Base-by-base conservation (phyloP, 2,329 filamentous ascomycete genomes). In the Remersonia thermophila region DNA sequence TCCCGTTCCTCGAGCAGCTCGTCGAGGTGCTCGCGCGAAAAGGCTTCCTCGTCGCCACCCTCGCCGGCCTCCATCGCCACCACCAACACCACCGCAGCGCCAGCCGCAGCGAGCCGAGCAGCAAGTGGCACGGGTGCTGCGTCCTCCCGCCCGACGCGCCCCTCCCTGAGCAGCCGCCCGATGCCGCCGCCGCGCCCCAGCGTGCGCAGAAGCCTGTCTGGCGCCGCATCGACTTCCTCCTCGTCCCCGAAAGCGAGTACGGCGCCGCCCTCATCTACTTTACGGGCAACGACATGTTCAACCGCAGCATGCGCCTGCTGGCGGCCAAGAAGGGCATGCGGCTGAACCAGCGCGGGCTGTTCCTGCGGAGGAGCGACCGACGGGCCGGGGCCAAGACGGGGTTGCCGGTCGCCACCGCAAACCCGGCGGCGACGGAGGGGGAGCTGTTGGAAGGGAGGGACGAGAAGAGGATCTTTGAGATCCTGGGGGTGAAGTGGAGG, bases 281-380 rank as follows among this genome's bases (percentile, higher is more conserved):
- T 52, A 95, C 89, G 0, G 89, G 89, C 1, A 91, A 95, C 47
- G 87, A 94, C 53, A 80, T 94, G 25, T 95, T 95, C 62, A 95
- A 95, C 55, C 68, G 87, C 12, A 93, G 83, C 51, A 73, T 95
- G 55, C 65, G 89, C 44, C 59, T 56, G 12, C 56, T 95, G 44
- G 85, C 86, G 11, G 73, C 76, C 27, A 85, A 76, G 58, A 91
- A 83, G 59, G 73, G 76, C 0, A 86, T 93, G 83, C 63, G 82
- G 34, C 55, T 96, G 37, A 95, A 94, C 48, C 87, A 95, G 58
- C 66, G 71, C 20, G 89, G 86, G 0, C 55, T 96, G 37, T 94
- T 79, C 49, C 9, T 23, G 20, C 20, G 20, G 20, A 5, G 20
- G 20, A 23, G 20, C 9, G 20, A 23, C 9, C 20, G 20, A 23